Evolutionary conservation across 2,329 filamentous ascomycete genomes (phyloP), one percentile per base, ranked within the genome.

Genomic region (Purpureocillium takamizusanense): DNA sequence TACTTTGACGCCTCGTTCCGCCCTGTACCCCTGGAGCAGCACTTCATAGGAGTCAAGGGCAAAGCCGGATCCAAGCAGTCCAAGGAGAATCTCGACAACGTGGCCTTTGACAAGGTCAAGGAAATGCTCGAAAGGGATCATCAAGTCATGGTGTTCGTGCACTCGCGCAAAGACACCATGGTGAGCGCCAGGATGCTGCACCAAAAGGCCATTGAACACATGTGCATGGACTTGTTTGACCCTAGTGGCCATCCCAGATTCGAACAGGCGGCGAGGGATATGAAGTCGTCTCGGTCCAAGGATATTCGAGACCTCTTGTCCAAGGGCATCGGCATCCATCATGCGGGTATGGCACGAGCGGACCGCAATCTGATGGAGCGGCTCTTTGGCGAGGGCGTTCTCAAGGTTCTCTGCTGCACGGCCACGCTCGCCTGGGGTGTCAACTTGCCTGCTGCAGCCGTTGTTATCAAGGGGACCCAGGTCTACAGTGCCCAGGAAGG

Each of bases 81-180:
- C 8, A 81, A 85, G 41, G 90, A 95, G 29, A 97, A 97, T 48
- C 68, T 98, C 21, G 92, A 98, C 50, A 73, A 73, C 17, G 81
- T 87, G 3, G 80, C 87, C 0, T 98, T 94, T 55, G 89, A 97
- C 48, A 99, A 99, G 57, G 88, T 95, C 34, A 83, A 81, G 49
- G 84, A 92, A 37, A 95, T 98, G 89, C 70, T 98, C 3, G 78
- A 88, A 54, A 69, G 72, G 42, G 89, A 86, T n/a, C 92, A 99
- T 53, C 92, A 98, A 59, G 76, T 98, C 48, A 98, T 99, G 94
- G 90, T 99, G 0, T 98, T 99, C 59, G 94, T 98, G 10, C 94
- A 98, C 59, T 95, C 90, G 1, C 76, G 92, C 18, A 89, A 94
- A 56, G 94, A 99, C 51, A 98, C 94, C 0, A 78, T 94, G 48